A percentile compares a stretch with the other conserved stretches of the same genome.
Conservation (phyloP, 257 asterid genomes). For the Osmanthus fragrans region DNA sequence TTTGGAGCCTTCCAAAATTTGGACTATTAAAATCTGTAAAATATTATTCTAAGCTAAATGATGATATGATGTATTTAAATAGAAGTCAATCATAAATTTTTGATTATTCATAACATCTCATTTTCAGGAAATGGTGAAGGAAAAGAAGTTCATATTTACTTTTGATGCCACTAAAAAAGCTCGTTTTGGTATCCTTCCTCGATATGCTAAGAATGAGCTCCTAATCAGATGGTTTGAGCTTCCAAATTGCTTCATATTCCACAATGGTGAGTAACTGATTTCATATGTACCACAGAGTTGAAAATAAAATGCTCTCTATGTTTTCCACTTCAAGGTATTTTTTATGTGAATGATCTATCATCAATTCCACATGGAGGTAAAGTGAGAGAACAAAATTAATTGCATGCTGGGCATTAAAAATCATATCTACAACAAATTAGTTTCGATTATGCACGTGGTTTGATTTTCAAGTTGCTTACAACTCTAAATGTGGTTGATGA, state of each 20-base stretch:
- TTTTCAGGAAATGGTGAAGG: constrained; percentile 92
- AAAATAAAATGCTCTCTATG: constrained; percentile 8
- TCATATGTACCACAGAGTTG: constrained; percentile 11
- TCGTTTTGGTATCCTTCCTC: constrained; percentile 91
- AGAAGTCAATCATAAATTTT: constrained; percentile 1
- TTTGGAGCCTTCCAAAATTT: neutral
- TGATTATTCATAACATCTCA: constrained; percentile 1
- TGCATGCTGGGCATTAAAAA: neutral
- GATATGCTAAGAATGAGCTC: constrained; percentile 81
- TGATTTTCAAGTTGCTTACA: constrained; percentile 1
- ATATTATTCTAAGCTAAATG: neutral
- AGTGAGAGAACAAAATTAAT: neutral
- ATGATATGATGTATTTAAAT: neutral
- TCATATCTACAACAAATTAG: neutral
- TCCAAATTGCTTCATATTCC: constrained; percentile 96
- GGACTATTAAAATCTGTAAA: neutral
- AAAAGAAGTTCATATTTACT: constrained; percentile 58
- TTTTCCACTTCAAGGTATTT: neutral
- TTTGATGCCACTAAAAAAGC: constrained; percentile 86
- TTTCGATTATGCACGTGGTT: neutral
- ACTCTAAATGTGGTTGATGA: neutral
- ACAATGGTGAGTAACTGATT: constrained; percentile 65
- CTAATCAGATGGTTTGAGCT: constrained; percentile 95
- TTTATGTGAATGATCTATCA: neutral
- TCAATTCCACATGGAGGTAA: too few relatives aligned